Evolutionary conservation across 1,284 basidiomycete genomes (phyloP).

Genomic region (Cutaneotrichosporon dermatis): DNA sequence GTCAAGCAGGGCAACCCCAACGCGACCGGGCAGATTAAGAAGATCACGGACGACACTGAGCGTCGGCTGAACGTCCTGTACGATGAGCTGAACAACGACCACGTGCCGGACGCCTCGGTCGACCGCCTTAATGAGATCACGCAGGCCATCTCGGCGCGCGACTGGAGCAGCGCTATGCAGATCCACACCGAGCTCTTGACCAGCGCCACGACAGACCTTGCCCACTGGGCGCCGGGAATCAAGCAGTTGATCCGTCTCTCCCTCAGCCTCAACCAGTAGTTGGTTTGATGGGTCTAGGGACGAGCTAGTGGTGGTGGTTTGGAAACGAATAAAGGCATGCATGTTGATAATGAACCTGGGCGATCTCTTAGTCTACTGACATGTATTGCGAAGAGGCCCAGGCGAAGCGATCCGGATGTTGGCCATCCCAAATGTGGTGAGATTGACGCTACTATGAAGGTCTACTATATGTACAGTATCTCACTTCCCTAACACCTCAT

Average conservation of each 20-base stretch:
- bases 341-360: too few relatives aligned
- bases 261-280: too few relatives aligned
- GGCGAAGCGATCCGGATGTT: too few relatives aligned
- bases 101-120: slow-evolving; percentile 65
- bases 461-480: too few relatives aligned
- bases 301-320: too few relatives aligned
- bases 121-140: slow-evolving; percentile 65
- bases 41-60: slow-evolving; percentile 82
- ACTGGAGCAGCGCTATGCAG: slow-evolving; percentile 64
- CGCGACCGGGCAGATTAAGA: slow-evolving; percentile 61
- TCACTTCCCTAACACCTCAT: too few relatives aligned
- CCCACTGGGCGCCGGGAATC: slow-evolving; percentile 73
- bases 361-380: too few relatives aligned
- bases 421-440: too few relatives aligned
- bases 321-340: too few relatives aligned
- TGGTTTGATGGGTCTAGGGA: too few relatives aligned
- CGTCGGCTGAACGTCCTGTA: slow-evolving; percentile 80
- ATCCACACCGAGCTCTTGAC: slow-evolving; percentile 78
- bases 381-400: too few relatives aligned
- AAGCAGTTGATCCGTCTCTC: slow-evolving; percentile 60
- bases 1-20: slow-evolving; percentile 58
- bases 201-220: slow-evolving; percentile 72
- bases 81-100: slow-evolving; percentile 87
- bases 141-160: slow-evolving; percentile 66
- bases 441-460: too few relatives aligned